Evolutionary conservation across 306 rosid species (phyloP).

Genomic region (Sesbania bispinosa): DNA sequence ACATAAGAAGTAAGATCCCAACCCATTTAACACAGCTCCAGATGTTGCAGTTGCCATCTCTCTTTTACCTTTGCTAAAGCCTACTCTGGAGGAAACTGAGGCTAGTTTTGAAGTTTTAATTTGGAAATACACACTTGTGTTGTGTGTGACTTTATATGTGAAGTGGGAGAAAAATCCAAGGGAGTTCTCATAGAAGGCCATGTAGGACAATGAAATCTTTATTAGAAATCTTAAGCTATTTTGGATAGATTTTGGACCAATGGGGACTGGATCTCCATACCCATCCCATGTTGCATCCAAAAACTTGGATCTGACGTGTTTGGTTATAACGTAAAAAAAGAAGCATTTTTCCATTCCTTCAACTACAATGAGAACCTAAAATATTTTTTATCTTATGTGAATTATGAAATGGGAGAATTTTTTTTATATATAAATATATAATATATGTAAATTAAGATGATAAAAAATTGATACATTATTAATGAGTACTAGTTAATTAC

Average conservation of each 20-base stretch:
- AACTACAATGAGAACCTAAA: no score
- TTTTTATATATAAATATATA: no score
- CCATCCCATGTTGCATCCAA: constrained; percentile 32
- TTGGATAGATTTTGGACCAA: constrained; percentile 95
- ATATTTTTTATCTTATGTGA: no score
- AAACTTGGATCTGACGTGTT: no score
- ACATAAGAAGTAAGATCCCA: constrained; percentile 69
- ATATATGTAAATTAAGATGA: no score
- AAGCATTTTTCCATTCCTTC: no score
- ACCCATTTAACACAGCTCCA: constrained; percentile 78
- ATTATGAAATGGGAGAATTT: no score
- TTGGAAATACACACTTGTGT: neutral
- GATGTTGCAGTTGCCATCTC: constrained; percentile 94
- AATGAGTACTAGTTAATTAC: no score
- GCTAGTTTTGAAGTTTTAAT: neutral
- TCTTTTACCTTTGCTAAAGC: constrained; percentile 1
- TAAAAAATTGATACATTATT: no score
- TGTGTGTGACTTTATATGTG: constrained; percentile 27
- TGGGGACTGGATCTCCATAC: constrained; percentile 52
- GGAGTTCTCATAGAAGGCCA: constrained; percentile 45
- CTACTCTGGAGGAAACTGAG: neutral
- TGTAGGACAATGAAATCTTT: constrained; percentile 74
- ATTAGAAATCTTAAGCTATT: constrained; percentile 39
- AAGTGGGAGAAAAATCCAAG: constrained; percentile 34
- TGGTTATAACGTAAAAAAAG: no score